A percentile compares a stretch with the other conserved stretches of the same genome.
Conservation (phyloP, 257 asterid species). For the Lantana camara region DNA sequence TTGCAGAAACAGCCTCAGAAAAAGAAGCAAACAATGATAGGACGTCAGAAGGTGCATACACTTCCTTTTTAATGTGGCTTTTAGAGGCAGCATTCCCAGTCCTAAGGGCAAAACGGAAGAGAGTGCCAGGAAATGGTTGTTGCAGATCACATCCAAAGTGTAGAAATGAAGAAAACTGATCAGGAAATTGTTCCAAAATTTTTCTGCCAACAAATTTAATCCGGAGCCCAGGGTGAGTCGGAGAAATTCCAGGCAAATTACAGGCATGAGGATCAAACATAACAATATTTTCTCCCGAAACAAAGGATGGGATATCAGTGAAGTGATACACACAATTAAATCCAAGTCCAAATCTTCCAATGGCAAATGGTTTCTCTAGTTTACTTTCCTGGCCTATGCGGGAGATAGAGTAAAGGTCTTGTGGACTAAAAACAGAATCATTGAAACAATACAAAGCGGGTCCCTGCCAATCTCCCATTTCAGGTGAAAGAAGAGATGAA, state of each 20-base stretch:
- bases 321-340: conserved; percentile 94
- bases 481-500: conserved; percentile 94
- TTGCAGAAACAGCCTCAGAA: conserved; percentile 77
- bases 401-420: conserved; percentile 94
- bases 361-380: conserved; percentile 94
- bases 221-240: conserved; percentile 94
- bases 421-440: conserved; percentile 92
- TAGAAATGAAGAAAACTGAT: conserved; percentile 93
- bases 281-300: conserved; percentile 94
- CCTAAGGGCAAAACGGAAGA: conserved; percentile 93
- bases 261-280: conserved; percentile 98
- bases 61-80: conserved; percentile 93
- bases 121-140: conserved; percentile 85
- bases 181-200: conserved; percentile 91
- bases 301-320: conserved; percentile 91
- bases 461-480: conserved; percentile 99
- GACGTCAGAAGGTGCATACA: conserved; percentile 80
- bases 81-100: conserved; percentile 72
- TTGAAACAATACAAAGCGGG: conserved; percentile 97
- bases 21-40: conserved; percentile 80
- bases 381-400: conserved; percentile 99
- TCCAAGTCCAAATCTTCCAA: conserved; percentile 98
- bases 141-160: conserved; percentile 94
- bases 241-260: conserved; percentile 93
- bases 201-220: conserved; percentile 79